Evolutionary conservation across 805 yeast species (phyloP), one percentile per base, ranked within the genome.

Genomic region (Yamadazyma ubonensis): DNA sequence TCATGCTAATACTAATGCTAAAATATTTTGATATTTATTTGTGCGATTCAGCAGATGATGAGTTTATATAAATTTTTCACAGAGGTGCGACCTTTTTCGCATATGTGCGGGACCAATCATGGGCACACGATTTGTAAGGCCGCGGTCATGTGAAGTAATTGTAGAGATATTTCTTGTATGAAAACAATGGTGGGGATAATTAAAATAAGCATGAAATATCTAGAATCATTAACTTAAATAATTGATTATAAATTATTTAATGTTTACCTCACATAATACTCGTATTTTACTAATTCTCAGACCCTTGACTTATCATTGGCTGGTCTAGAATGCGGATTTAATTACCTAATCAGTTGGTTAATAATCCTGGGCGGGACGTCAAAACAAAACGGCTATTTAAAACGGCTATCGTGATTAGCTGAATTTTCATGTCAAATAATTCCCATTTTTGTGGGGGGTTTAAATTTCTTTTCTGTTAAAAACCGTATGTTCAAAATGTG

Each of bases 51-150:
- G 35, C 18, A 15, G 35, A 26, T 21, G 38, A 35, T 35, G 38
- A 27, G 38, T 35, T 35, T 35, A 35, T 33, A 33, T 35, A 37
- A 37, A 20, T 37, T 37, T 37, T 37, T 28, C 29, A 30, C 35
- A 27, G 20, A 16, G 29, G 16, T 21, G 35, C 35, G 26, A 20
- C 27, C 17, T 20, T 18, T 21, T 21, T 21, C 35, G 35, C 27
- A 21, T 21, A 12, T 23, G 29, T 37, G 39, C 41, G 38, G 38
- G 34, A 33, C 42, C 42, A 39, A 39, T 39, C 31, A 33, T 17
- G 33, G 19, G 38, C 33, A 10, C 23, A 10, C 26, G 22, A 39
- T 39, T 39, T 26, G 33, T 33, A 39, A 37, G 34, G 35, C 27
- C 30, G 40, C 35, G 35, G 35, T n/a, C 35, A 32, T 26, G 37